Percentiles rank a stretch among this genome's conserved stretches.
Conservation (phyloP, 495 filamentous ascomycete species). For the Lasiosphaeria miniovina region DNA sequence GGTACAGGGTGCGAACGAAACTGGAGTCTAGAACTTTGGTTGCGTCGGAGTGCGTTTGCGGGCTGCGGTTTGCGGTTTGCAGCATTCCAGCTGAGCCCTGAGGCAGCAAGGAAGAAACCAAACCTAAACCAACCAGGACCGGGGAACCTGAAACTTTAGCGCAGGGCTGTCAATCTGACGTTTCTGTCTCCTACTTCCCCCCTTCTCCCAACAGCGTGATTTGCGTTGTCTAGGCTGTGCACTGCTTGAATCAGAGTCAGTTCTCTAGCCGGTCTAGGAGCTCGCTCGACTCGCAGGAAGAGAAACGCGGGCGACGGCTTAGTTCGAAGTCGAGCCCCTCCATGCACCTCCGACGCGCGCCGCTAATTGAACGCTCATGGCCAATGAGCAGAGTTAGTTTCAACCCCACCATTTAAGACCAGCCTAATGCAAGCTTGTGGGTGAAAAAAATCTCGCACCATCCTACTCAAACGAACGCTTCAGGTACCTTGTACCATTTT, state of each 20-base stretch:
- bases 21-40: too few species aligned
- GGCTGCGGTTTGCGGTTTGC: too few species aligned
- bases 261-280: background rate
- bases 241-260: too few species aligned
- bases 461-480: constrained; percentile 19
- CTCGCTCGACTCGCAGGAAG: background rate
- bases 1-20: too few species aligned
- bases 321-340: background rate
- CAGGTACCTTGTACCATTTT: constrained; percentile 10
- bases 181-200: background rate
- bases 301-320: background rate
- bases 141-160: background rate
- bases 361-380: constrained; percentile 11
- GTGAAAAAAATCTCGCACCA: constrained; percentile 29
- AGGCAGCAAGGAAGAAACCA: too few species aligned
- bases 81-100: too few species aligned
- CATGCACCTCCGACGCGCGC: constrained; percentile 10
- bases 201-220: background rate
- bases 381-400: constrained; percentile 17
- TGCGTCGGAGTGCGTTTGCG: too few species aligned
- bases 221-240: too few species aligned
- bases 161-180: background rate
- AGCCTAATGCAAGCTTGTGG: constrained; percentile 4
- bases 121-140: background rate
- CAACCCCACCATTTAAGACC: constrained; percentile 18